These are phyloP conservation scores for Phytophthora kernoviae DNA, from an alignment of 352 stramenopile species.

Conservation along the genomic window DNA sequence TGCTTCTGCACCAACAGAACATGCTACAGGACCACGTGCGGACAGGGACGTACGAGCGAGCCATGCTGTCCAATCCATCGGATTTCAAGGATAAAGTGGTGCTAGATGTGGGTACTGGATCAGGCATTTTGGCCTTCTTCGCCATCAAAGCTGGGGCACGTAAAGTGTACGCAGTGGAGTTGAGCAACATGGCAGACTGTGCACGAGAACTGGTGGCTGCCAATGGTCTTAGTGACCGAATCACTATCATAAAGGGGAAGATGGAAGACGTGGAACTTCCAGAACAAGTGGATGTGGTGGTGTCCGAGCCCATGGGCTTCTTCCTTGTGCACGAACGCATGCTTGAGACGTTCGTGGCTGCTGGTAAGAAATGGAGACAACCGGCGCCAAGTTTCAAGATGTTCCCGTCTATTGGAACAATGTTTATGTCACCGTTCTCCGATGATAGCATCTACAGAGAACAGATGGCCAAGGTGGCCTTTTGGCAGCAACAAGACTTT, in stretches of 20 bases:
- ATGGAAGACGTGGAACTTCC: slow-evolving; percentile 97
- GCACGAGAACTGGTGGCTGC: slow-evolving; percentile 92
- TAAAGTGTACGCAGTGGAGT: slow-evolving; percentile 95
- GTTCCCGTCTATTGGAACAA: slow-evolving; percentile 97
- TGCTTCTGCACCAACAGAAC: slow-evolving; percentile 99
- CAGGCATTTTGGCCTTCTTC: slow-evolving; percentile 99
- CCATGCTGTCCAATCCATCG: slow-evolving; percentile 95
- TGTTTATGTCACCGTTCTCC: slow-evolving; percentile 96
- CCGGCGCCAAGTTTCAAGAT: slow-evolving; percentile 80
- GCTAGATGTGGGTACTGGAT: slow-evolving; percentile 99
- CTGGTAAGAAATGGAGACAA: slow-evolving; percentile 95
- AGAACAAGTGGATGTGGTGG: slow-evolving; percentile 98
- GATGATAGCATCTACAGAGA: slow-evolving; percentile 95
- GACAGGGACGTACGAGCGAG: slow-evolving; percentile 98
- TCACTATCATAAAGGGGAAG: slow-evolving; percentile 97
- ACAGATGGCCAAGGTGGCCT: slow-evolving; percentile 91
- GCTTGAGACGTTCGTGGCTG: slow-evolving; percentile 97
- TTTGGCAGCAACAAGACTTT: slow-evolving; percentile 96
- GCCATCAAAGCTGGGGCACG: slow-evolving; percentile 96
- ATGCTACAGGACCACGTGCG: slow-evolving; percentile 99
- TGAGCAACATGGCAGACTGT: slow-evolving; percentile 98
- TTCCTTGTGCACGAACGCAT: slow-evolving; percentile 99
- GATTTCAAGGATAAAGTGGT: slow-evolving; percentile 98
- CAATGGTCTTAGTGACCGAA: slow-evolving; percentile 96
- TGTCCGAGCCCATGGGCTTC: slow-evolving; percentile 99